These are phyloP conservation scores for Fusarium poae DNA, from an alignment of 2,329 filamentous ascomycete genomes.

Conservation along the genomic window DNA sequence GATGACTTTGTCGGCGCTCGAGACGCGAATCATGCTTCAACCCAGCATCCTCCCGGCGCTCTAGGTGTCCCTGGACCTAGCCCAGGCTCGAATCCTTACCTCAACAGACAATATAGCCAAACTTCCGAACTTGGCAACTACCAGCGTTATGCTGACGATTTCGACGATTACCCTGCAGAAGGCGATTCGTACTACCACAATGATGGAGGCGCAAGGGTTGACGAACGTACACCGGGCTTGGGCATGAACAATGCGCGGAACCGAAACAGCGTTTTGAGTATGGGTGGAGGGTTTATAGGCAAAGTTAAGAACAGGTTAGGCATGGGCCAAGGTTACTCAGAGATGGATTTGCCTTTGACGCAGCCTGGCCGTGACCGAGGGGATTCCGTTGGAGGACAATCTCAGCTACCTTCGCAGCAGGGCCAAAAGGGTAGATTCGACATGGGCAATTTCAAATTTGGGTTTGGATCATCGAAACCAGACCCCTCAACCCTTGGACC, in stretches of 20 bases:
- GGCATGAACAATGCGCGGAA: slow-evolving; percentile 71
- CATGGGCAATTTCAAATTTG: slow-evolving; percentile 88
- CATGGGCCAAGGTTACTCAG: slow-evolving; percentile 89
- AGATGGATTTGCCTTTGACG: slow-evolving; percentile 97
- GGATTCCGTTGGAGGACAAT: slow-evolving; percentile 57
- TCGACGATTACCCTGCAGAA: slow-evolving; percentile 85
- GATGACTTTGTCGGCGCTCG: slow-evolving; percentile 89
- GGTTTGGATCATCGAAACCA: slow-evolving; percentile 84
- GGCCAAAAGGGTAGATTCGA: slow-evolving; percentile 66
- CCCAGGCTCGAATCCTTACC: slow-evolving; percentile 58
- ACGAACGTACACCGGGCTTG: slow-evolving; percentile 62
- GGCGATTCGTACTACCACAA: slow-evolving; percentile 89
- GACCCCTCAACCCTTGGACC: slow-evolving; percentile 94
- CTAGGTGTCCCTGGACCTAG: slow-evolving; percentile 41
- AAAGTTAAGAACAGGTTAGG: slow-evolving; percentile 91
- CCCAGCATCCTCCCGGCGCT: slow-evolving; percentile 57
- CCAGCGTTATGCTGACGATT: slow-evolving; percentile 88
- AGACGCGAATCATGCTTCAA: slow-evolving; percentile 61
- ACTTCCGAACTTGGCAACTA: slow-evolving; percentile 89
- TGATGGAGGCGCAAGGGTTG: slow-evolving; percentile 71
- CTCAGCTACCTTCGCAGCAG: slow-evolving; percentile 54
- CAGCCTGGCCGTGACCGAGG: slow-evolving; percentile 69
- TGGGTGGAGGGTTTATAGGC: slow-evolving; percentile 89
- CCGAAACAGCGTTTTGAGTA: slow-evolving; percentile 87
- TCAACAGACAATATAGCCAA: slow-evolving; percentile 73